Conservation (phyloP, 1,284 basidiomycete species). For the Ganoderma meredithae region DNA sequence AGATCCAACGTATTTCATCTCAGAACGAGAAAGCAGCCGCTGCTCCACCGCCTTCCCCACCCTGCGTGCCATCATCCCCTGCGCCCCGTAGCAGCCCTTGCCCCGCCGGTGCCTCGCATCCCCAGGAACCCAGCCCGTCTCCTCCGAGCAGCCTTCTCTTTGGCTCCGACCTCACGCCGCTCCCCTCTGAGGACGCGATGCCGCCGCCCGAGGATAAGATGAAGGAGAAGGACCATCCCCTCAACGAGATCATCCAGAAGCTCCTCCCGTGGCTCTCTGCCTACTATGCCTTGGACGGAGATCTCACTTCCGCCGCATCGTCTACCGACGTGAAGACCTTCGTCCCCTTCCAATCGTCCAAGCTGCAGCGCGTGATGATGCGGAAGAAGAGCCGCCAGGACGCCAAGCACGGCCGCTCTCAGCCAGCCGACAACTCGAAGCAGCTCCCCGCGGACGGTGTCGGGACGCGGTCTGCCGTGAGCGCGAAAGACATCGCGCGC, state of each 20-base stretch:
- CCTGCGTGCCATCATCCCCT: not conserved
- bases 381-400: no score
- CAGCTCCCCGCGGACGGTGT: no score
- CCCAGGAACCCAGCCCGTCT: not conserved
- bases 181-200: not conserved
- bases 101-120: not conserved
- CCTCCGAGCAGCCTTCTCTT: not conserved
- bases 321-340: no score
- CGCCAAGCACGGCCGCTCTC: no score
- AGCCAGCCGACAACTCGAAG: no score
- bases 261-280: not conserved
- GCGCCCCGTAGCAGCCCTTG: not conserved
- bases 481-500: no score
- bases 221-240: not conserved
- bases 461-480: no score
- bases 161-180: not conserved
- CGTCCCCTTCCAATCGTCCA: no score
- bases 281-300: not conserved
- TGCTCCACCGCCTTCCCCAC: not conserved
- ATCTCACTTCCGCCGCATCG: no score
- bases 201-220: not conserved
- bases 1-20: no score
- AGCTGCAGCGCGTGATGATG: no score
- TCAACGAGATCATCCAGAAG: not conserved
- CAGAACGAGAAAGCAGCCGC: not conserved